A percentile compares a stretch with the other conserved stretches of the same genome.
These are phyloP conservation scores for Penicillium roqueforti DNA, from an alignment of 495 filamentous ascomycete genomes.

Conservation along the genomic window DNA sequence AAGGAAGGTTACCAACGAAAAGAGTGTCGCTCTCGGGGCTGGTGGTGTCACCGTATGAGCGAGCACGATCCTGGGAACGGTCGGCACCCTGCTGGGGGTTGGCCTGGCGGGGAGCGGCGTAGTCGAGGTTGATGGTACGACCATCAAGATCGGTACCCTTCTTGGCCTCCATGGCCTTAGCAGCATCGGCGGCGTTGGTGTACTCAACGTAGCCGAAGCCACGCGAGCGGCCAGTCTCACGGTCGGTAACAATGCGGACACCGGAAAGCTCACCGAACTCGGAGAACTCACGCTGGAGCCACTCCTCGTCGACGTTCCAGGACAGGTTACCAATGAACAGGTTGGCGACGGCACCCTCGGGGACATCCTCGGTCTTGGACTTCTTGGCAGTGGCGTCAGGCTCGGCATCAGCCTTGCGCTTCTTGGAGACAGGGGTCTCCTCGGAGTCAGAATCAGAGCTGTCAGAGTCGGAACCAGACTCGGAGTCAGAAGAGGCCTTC, in stretches of 20 bases:
- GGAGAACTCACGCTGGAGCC: constrained; percentile 82
- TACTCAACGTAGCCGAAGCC: constrained; percentile 98
- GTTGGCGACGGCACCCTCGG: constrained; percentile 60
- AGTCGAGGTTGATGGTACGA: constrained; percentile 85
- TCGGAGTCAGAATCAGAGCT: constrained; percentile 43
- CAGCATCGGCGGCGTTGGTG: constrained; percentile 59
- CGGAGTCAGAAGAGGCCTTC: constrained; percentile 28
- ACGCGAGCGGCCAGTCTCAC: constrained; percentile 76
- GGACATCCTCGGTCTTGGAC: constrained; percentile 68
- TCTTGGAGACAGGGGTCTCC: constrained; percentile 59
- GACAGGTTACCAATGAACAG: constrained; percentile 93
- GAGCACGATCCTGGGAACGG: constrained; percentile 64
- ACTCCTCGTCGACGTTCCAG: constrained; percentile 92
- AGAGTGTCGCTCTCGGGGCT: constrained; percentile 78
- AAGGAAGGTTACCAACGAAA: constrained; percentile 90
- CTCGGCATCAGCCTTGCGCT: constrained; percentile 82
- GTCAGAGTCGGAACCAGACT: constrained; percentile 34
- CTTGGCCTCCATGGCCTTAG: constrained; percentile 76
- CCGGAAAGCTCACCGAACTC: constrained; percentile 71
- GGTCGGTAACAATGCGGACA: constrained; percentile 79
- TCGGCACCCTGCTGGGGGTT: constrained; percentile 49
- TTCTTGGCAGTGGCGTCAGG: constrained; percentile 69
- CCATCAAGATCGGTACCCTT: constrained; percentile 77
- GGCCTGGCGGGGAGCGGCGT: constrained; percentile 62
- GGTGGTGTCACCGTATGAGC: constrained; percentile 73